Evolutionary conservation across 345 rosid species (phyloP).

Genomic region (Corymbia maculata): DNA sequence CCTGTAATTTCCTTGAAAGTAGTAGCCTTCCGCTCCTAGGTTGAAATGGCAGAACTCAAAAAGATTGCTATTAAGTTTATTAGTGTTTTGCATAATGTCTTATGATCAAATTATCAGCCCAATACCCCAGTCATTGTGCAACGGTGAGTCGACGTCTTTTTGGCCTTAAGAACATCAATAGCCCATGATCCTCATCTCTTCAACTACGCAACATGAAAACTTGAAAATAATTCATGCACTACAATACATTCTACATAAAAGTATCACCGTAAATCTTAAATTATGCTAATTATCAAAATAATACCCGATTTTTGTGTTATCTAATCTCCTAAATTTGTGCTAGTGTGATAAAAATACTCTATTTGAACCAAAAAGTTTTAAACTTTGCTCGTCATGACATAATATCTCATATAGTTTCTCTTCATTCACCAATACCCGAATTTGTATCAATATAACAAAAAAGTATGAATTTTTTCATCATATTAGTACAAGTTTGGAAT

Average conservation of each 20-base stretch:
- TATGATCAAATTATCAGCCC: no score
- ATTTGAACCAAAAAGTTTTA: neutral
- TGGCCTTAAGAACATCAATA: fast-evolving
- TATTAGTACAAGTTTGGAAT: neutral
- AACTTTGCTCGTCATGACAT: neutral
- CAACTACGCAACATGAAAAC: neutral
- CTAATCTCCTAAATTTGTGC: neutral
- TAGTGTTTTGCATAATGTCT: no score
- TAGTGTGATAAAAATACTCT: fast-evolving
- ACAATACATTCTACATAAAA: neutral
- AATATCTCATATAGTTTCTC: neutral
- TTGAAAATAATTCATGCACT: neutral
- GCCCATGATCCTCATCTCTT: neutral
- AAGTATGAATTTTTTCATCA: neutral
- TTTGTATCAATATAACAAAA: neutral
- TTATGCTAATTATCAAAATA: neutral
- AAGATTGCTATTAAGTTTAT: no score
- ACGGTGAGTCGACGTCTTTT: no score
- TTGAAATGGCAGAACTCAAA: no score
- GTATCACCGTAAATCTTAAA: fast-evolving
- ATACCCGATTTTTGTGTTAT: neutral
- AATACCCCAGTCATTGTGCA: no score
- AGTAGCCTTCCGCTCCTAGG: no score
- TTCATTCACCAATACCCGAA: neutral
- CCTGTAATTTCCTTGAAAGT: no score